A percentile compares a stretch with the other conserved stretches of the same genome.
Conservation (phyloP, 805 yeast species). For the Yarrowia hollandica region DNA sequence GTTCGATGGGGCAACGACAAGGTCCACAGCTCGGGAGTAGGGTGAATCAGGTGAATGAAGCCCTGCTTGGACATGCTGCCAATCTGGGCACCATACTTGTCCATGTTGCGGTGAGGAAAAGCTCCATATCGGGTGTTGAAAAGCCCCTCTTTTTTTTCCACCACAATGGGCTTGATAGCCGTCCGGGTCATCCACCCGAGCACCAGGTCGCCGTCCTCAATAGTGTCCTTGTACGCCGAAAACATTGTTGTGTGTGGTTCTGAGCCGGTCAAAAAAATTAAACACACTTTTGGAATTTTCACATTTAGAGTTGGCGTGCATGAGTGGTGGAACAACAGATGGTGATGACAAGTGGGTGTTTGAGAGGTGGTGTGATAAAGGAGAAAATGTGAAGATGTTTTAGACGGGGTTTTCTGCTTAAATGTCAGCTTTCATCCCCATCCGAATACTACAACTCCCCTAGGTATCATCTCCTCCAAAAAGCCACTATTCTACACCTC, state of each 20-base stretch:
- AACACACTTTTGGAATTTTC: neutral
- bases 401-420: too few species aligned
- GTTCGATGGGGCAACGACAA: constrained; percentile 95
- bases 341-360: too few species aligned
- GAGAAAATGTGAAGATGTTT: too few species aligned
- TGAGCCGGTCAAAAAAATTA: neutral
- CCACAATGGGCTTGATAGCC: constrained; percentile 69
- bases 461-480: too few species aligned
- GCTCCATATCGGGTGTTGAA: constrained; percentile 83
- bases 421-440: too few species aligned
- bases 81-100: constrained; percentile 83
- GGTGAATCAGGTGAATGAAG: constrained; percentile 82
- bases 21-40: constrained; percentile 96
- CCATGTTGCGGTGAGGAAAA: constrained; percentile 80
- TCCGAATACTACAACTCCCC: too few species aligned
- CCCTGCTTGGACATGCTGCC: constrained; percentile 67
- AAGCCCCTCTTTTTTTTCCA: constrained; percentile 59
- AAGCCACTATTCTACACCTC: too few species aligned
- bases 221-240: constrained; percentile 58
- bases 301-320: constrained; percentile 6
- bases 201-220: constrained; percentile 84
- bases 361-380: too few species aligned
- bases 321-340: too few species aligned
- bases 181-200: constrained; percentile 83
- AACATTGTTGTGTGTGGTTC: constrained; percentile 47